A percentile compares a stretch with the other conserved stretches of the same genome.
Evolutionary conservation across 257 asterid genomes (phyloP).

Genomic region (Fraxinus anomala): DNA sequence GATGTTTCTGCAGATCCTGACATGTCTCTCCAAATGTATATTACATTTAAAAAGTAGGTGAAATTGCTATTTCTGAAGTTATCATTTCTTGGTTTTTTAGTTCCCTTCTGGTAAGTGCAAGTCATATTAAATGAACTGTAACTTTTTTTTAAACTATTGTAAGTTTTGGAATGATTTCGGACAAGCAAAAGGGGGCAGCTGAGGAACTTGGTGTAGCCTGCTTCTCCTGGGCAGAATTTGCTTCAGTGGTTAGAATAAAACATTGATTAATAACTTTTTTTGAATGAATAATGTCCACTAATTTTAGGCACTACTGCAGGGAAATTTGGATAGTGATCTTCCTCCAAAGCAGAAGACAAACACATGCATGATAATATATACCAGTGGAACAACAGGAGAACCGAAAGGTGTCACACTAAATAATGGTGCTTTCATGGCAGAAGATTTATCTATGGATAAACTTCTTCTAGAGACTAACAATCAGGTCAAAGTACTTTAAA

Average conservation of each 20-base stretch:
- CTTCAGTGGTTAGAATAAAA: slow-evolving; percentile 48
- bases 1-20: slow-evolving; percentile 62
- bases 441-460: slow-evolving; percentile 77
- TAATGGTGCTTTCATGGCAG: slow-evolving; percentile 74
- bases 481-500: slow-evolving; percentile 39
- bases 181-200: slow-evolving; percentile 62
- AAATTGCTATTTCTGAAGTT: slow-evolving; percentile 7
- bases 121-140: slow-evolving; percentile 20
- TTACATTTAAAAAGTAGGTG: slow-evolving; percentile 71
- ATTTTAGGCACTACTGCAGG: slow-evolving; percentile 40
- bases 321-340: slow-evolving; percentile 46
- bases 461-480: slow-evolving; percentile 63
- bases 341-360: slow-evolving; percentile 64
- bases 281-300: background rate
- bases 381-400: slow-evolving; percentile 62
- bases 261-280: background rate
- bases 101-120: background rate
- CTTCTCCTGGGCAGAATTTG: slow-evolving; percentile 86
- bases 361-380: slow-evolving; percentile 70
- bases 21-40: slow-evolving; percentile 65
- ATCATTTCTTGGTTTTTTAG: background rate
- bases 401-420: slow-evolving; percentile 84
- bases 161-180: slow-evolving; percentile 67
- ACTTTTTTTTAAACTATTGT: slow-evolving; percentile 61
- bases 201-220: slow-evolving; percentile 72